These are phyloP conservation scores for Orbilia javanica DNA, from an alignment of 2,329 filamentous ascomycete species.

Conservation along the genomic window DNA sequence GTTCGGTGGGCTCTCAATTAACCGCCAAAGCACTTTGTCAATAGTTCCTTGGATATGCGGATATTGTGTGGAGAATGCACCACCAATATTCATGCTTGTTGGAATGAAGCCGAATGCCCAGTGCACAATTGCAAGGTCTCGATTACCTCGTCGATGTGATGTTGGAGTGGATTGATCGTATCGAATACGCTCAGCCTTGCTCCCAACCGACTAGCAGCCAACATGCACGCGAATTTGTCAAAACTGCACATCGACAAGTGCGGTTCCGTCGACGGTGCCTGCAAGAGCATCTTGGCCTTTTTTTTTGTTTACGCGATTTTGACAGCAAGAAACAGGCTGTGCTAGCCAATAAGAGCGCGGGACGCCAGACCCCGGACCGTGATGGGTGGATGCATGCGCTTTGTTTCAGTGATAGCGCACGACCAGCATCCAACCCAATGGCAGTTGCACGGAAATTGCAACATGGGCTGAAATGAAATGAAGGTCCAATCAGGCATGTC, in stretches of 20 bases:
- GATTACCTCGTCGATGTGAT: background rate
- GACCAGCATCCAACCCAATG: constrained; percentile 40
- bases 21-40: constrained; percentile 7
- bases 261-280: constrained; percentile 21
- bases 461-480: constrained; percentile 58
- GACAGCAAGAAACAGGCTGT: constrained; percentile 41
- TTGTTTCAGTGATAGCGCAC: constrained; percentile 55
- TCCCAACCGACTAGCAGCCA: constrained; percentile 21
- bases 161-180: constrained; percentile 19
- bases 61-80: background rate
- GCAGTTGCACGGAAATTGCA: constrained; percentile 52
- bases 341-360: constrained; percentile 43
- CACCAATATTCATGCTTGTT: background rate
- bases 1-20: constrained; percentile 7
- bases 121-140: background rate
- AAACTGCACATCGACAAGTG: constrained; percentile 25
- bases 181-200: constrained; percentile 43
- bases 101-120: background rate
- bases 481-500: constrained; percentile 58
- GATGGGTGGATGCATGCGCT: constrained; percentile 43
- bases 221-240: constrained; percentile 52
- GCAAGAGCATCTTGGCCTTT: constrained; percentile 33
- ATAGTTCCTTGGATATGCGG: background rate
- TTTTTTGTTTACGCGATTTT: constrained; percentile 42
- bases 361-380: constrained; percentile 46